These are phyloP conservation scores for Talaromyces sp. DNA, from an alignment of 2,329 filamentous ascomycete species.

Conservation along the genomic window DNA sequence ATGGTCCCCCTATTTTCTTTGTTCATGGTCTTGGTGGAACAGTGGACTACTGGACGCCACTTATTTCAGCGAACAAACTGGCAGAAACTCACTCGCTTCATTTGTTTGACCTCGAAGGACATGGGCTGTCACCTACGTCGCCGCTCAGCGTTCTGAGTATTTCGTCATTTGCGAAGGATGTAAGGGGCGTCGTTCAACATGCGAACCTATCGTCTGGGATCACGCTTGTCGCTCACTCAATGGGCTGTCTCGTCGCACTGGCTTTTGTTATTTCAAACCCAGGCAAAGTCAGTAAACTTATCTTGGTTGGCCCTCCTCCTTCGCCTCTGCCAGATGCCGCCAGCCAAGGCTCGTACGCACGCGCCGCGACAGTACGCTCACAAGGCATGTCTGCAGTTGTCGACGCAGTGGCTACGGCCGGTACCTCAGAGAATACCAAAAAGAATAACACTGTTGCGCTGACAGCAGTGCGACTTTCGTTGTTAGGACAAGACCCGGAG, in stretches of 20 bases:
- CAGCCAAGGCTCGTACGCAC: conserved; percentile 23
- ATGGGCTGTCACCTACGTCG: conserved; percentile 50
- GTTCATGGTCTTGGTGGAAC: conserved; percentile 53
- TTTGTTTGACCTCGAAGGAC: conserved; percentile 53
- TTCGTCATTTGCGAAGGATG: conserved; percentile 39
- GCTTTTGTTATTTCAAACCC: conserved; percentile 38
- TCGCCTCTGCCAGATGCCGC: conserved; percentile 39
- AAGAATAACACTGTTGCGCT: conserved; percentile 35
- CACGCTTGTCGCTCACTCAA: conserved; percentile 48
- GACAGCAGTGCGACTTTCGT: conserved; percentile 38
- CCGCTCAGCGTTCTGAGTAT: conserved; percentile 41
- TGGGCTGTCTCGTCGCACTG: conserved; percentile 48
- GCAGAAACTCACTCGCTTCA: conserved; percentile 31
- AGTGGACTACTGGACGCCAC: conserved; percentile 41
- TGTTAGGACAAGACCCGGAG: conserved; percentile 48
- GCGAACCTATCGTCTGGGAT: conserved; percentile 20
- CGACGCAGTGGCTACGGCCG: conserved; percentile 32
- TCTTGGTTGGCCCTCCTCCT: conserved; percentile 46
- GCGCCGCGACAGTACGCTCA: conserved; percentile 38
- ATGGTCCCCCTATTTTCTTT: conserved; percentile 39
- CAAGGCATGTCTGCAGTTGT: conserved; percentile 43
- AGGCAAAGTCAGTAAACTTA: conserved; percentile 37
- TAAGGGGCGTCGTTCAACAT: conserved; percentile 34
- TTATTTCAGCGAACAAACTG: conserved; percentile 31
- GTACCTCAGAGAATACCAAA: conserved; percentile 35